Evolutionary conservation across 805 yeast genomes (phyloP), one percentile per base, ranked within the genome.

Genomic region (Kodamaea kaohsiungensis): DNA sequence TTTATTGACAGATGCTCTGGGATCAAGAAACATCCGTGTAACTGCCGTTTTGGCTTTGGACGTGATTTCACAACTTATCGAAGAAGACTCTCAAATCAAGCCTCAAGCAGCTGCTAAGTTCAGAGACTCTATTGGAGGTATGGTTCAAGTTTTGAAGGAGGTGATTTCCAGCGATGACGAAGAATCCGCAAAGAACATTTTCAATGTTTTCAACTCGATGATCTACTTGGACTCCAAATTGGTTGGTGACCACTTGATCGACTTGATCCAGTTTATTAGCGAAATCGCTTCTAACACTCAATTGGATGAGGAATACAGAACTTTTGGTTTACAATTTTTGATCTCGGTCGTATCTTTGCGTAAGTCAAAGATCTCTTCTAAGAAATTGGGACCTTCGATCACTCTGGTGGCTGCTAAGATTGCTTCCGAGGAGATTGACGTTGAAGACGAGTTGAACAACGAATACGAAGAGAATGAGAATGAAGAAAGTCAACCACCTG

Each of bases 381-480:
- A 88, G 67, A 90, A 90, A 73, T 76, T 92, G 59, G 99, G 98
- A 56, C 92, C 91, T 46, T 83, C 81, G 53, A 81, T 95, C 62
- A 84, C 95, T 43, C 70, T 82, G 58, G 80, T 88, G 57, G 93
- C 95, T 54, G 76, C 90, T 55, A 80, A 82, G 61, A 85, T 93
- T 59, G 87, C 95, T 19, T 80, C 91, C 58, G 96, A 90, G 72
- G 85, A 82, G 63, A 70, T 74, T 51, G 96, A 88, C 63, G 84
- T 87, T 53, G 95, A 88, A 60, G 87, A 84, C 46, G 93, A 88
- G 67, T 79, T 88, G 59, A 84, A 84, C 59, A 86, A 83, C 56
- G 93, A 88, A 64, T 92, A 88, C 59, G 97, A 89, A 67, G 96
- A 91, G 63, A 93, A 89, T 61, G 97, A 91, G 71, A 91, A 90